Base-by-base conservation (phyloP, 2,329 filamentous ascomycete genomes). In the Alternaria brassicicola region DNA sequence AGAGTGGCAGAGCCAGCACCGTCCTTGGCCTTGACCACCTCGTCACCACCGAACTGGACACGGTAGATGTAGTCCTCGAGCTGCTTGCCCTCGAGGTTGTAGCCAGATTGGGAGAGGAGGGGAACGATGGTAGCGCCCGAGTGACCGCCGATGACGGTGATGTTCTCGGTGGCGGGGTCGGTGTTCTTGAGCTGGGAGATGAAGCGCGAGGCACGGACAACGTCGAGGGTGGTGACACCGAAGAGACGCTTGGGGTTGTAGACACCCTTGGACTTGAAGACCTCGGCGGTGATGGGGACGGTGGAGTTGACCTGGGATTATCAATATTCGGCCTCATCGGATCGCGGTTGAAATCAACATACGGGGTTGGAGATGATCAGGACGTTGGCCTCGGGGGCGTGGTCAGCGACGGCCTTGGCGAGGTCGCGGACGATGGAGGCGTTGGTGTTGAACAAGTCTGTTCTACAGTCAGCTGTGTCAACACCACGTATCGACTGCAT, bases 221-320 rank as follows among this genome's bases (percentile, higher is more conserved):
- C 93, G 76, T 99, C 95, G 76, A 99, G 93, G 77, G 95, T 98
- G 83, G 95, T 99, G 78, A 99, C 95, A 86, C 95, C 95, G 84
- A 99, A 99, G 74, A 99, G 92, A 78, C 91, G 92, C 89, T 96
- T 96, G 81, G 95, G 93, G 89, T 99, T 94, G 89, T 97, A 99
- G 84, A 98, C 94, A 71, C 93, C 93, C 74, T 84, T 86, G 80
- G 87, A 83, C 90, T 98, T 98, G 91, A 93, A 96, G 79, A 98
- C 89, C 88, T 98, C 95, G 79, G 92, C 89, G 78, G 89, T 89
- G 83, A 99, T 99, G 79, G 95, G 95, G 76, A 99, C 95, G 78
- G 95, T 99, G 74, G 93, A 97, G 92, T 99, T 99, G 84, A 99
- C 86, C 85, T 87, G 53, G 13, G 23, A 2, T 25, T 52, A 51